Base-by-base conservation (phyloP, 129 eudicot species). In the Artemisia tridentata region DNA sequence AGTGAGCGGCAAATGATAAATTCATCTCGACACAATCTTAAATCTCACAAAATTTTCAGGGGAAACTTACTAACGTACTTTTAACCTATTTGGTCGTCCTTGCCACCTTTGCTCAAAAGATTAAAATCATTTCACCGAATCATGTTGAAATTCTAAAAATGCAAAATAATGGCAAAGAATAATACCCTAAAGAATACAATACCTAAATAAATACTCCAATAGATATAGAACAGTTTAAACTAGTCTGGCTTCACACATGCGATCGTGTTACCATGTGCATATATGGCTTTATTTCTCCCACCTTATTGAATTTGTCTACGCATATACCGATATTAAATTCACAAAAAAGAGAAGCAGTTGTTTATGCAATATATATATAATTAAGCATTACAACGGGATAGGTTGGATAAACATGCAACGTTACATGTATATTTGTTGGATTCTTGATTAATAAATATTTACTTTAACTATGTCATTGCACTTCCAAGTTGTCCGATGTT, bases 211-310 rank as follows among this genome's bases (percentile, higher is more conserved):
- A 27, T 21, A 50, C 15, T 47, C 45, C 45, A 38, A 38, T 38
- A 7, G 10, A 21, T 45, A 1, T 19, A 65, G 45, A 65, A 65
- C 55, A 56, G 72, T 64, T 46, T 51, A 53, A 12, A 54, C 23
- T 65, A 21, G 72, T 65, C 78, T 74, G 78, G 72, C 66, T 74
- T 74, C 78, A 74, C 78, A 74, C 78, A 74, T 74, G 72, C 78
- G n/a, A 74, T 65, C 63, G 78, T 74, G 78, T 46, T 41, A 65
- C 78, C 78, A 65, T 74, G 78, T 74, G 78, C 78, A 38, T 7
- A 38, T 38, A 65, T 29, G 65, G 78, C 53, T 48, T 27, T 57
- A 45, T 54, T 41, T 16, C 66, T 29, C 58, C 45, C 9, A 38
- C 10, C 13, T 31, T n/a, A 31, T 9, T 17, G 25, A 27, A 49